phyloP scores from a whole-genome alignment of 179 eudicot genomes.

The Dionaea muscipula region DNA sequence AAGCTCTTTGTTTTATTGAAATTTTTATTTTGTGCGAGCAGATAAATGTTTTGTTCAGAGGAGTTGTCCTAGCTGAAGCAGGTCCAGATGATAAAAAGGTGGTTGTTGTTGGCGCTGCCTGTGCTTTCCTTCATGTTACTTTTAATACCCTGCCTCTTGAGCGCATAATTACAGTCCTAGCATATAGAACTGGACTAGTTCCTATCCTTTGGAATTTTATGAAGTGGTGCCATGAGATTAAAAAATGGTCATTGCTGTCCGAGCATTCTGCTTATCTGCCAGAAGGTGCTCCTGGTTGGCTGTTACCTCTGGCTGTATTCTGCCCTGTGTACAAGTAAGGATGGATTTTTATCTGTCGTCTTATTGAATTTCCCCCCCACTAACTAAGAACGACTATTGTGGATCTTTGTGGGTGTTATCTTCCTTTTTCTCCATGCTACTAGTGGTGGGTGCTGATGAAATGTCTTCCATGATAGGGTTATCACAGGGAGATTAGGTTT shows the following conservation, averaged over 20 bases:
- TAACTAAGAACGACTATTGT: no score
- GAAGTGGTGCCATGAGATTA: slow-evolving; percentile 75
- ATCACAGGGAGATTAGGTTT: no score
- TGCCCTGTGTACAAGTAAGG: slow-evolving; percentile 94
- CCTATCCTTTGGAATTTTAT: slow-evolving; percentile 85
- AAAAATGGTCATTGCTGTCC: slow-evolving; percentile 65
- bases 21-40: slow-evolving; percentile 25
- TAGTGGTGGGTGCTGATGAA: no score
- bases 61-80: slow-evolving; percentile 31
- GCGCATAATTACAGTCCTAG: slow-evolving; percentile 70
- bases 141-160: slow-evolving; percentile 79
- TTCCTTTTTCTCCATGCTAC: no score
- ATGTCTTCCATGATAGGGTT: no score
- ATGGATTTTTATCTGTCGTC: not conserved
- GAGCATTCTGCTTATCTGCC: slow-evolving; percentile 51
- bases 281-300: slow-evolving; percentile 89
- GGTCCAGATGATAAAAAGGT: slow-evolving; percentile 41
- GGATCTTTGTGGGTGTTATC: no score
- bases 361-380: not conserved
- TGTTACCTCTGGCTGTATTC: slow-evolving; percentile 84
- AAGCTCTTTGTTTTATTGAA: not conserved
- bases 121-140: slow-evolving; percentile 82
- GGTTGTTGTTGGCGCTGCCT: slow-evolving; percentile 66
- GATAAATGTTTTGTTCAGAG: slow-evolving; percentile 74
- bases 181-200: slow-evolving; percentile 83